A percentile compares a stretch with the other conserved stretches of the same genome.
Evolutionary conservation across 805 yeast genomes (phyloP).

Genomic region (Phaffomyces antillensis): DNA sequence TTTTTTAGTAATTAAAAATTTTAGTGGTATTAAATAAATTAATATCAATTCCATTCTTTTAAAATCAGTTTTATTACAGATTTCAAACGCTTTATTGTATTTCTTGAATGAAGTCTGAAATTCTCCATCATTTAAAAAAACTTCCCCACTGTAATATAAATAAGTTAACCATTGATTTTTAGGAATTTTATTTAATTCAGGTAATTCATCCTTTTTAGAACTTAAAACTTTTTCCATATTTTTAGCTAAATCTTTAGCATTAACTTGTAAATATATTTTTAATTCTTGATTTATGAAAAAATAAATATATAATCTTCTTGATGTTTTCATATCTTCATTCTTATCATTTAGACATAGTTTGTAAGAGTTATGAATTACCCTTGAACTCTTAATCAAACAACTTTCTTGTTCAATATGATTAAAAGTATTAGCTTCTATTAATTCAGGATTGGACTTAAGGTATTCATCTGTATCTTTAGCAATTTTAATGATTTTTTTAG

Average conservation of each 20-base stretch:
- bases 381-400: conserved; percentile 47
- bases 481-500: conserved; percentile 29
- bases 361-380: conserved; percentile 65
- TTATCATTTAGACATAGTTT: conserved; percentile 76
- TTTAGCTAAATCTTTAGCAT: conserved; percentile 65
- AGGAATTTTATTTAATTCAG: conserved; percentile 37
- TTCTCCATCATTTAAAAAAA: conserved; percentile 60
- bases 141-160: conserved; percentile 61
- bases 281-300: conserved; percentile 65
- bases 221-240: conserved; percentile 65
- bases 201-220: conserved; percentile 46
- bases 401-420: conserved; percentile 23
- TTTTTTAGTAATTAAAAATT: conserved; percentile 39
- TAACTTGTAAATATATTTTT: conserved; percentile 58
- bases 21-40: conserved; percentile 56
- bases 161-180: conserved; percentile 51
- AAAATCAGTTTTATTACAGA: conserved; percentile 9
- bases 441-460: conserved; percentile 14
- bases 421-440: conserved; percentile 3
- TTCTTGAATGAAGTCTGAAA: conserved; percentile 43
- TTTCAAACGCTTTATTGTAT: conserved; percentile 39
- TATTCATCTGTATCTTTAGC: conserved; percentile 20
- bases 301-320: conserved; percentile 60
- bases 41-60: conserved; percentile 36
- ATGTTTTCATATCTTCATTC: conserved; percentile 37